Percentiles rank a stretch among this genome's conserved stretches.
Evolutionary conservation across 2,329 filamentous ascomycete genomes (phyloP).

Genomic region (Xylariaceae sp.): DNA sequence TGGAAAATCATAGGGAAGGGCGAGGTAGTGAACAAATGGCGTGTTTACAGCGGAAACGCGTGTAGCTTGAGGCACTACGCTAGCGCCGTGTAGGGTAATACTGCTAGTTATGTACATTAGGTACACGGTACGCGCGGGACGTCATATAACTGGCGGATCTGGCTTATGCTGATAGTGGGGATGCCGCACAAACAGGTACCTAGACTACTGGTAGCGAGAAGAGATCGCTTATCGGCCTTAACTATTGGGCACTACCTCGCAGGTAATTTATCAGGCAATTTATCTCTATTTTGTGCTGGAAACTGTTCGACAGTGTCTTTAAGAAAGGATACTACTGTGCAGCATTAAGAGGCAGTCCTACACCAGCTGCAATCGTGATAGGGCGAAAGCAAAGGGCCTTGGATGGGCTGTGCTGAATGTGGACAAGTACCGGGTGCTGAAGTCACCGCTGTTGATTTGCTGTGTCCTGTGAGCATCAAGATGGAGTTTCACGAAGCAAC

Average conservation of each 20-base stretch:
- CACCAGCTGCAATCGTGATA: neutral
- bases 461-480: neutral
- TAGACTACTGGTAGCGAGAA: too few species aligned
- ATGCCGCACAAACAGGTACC: too few species aligned
- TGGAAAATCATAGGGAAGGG: neutral
- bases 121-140: neutral
- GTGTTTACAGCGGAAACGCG: neutral
- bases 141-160: too few species aligned
- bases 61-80: too few species aligned
- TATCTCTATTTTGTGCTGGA: neutral
- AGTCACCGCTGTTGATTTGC: neutral
- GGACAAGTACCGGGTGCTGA: neutral
- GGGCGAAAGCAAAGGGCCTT: neutral
- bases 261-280: too few species aligned
- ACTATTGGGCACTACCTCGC: too few species aligned
- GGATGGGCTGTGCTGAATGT: neutral
- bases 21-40: neutral
- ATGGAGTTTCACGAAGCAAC: conserved; percentile 19
- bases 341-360: neutral
- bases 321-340: conserved; percentile 2
- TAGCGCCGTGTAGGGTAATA: too few species aligned
- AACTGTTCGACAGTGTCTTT: neutral
- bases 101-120: too few species aligned
- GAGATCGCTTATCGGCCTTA: too few species aligned
- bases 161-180: too few species aligned